Base-by-base conservation (phyloP, 1,284 basidiomycete genomes). In the Hypsizygus ulmarius region DNA sequence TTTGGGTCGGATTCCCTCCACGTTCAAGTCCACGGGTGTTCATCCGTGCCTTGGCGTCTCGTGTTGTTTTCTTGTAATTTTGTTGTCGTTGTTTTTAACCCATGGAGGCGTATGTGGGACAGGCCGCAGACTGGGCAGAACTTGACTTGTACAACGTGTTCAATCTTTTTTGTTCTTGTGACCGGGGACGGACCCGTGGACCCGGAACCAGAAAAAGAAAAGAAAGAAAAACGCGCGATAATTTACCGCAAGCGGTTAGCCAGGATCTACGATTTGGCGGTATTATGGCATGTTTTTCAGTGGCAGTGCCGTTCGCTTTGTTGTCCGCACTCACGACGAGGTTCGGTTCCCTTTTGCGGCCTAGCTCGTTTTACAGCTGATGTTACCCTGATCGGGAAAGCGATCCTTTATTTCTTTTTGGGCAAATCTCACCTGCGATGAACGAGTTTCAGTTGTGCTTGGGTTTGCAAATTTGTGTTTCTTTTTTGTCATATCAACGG, bases 401-500 rank as follows among this genome's bases (percentile, higher is more conserved):
- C 34, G 51, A 43, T 49, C 42, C 37, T 40, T 33, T 30, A 41
- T 35, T 33, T 37, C 44, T 49, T 45, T 41, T 45, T 44, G 8
- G 29, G 16, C 27, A 42, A 47, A 38, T 28, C 14, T 32, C 37
- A 15, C 18, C 18, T 37, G 15, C 35, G 2, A 30, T 42, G 19
- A 28, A 33, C 27, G 44, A 48, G 53, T 51, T 58, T 56, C 52
- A 51, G 33, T 39, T 42, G 19, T n/a, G 21, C 21, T 25, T 33
- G 11, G 29, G 6, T 19, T 21, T 6, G 16, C 6, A n/a, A 7
- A 21, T 45, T 50, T 30, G 14, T 35, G 42, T 37, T 52, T 58
- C 53, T 57, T 49, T 53, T 64, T 64, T 65, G 64, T 66, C 62
- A 67, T 64, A 57, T 64, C 61, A 63, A 66, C 64, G 61, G 58